These are phyloP conservation scores for Salix exigua DNA, from an alignment of 345 rosid species.

Conservation along the genomic window DNA sequence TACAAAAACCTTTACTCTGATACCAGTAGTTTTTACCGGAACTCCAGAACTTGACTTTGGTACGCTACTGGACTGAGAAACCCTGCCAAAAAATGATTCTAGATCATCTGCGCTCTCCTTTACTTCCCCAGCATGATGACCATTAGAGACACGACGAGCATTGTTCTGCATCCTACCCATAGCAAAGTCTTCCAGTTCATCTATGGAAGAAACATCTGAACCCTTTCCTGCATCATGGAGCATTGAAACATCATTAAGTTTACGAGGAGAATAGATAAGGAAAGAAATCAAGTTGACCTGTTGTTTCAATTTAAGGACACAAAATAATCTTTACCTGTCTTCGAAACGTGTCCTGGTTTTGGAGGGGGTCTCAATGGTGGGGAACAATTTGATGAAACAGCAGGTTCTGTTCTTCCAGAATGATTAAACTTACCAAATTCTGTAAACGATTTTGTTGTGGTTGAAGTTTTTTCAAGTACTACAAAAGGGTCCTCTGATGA, in stretches of 20 bases:
- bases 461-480: constrained; percentile 54
- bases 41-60: constrained; percentile 58
- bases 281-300: neutral
- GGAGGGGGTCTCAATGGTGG: constrained; percentile 62
- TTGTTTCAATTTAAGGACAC: constrained; percentile 16
- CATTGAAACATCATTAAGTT: constrained; percentile 14
- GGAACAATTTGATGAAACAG: constrained; percentile 29
- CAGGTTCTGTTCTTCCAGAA: constrained; percentile 32
- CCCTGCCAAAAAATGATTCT: constrained; percentile 50
- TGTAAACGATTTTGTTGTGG: constrained; percentile 24
- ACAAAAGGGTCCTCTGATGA: constrained; percentile 56
- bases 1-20: constrained; percentile 1
- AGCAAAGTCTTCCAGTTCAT: constrained; percentile 76
- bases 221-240: constrained; percentile 45
- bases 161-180: constrained; percentile 44
- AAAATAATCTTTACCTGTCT: constrained; percentile 48
- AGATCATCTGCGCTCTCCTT: constrained; percentile 48
- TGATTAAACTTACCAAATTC: constrained; percentile 43
- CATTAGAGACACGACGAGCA: constrained; percentile 23
- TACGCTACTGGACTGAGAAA: constrained; percentile 63
- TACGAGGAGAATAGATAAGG: constrained; percentile 3
- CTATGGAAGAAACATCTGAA: constrained; percentile 48
- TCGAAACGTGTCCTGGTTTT: constrained; percentile 52
- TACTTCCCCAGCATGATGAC: constrained; percentile 8
- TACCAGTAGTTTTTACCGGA: constrained; percentile 42